Conservation (phyloP, 2,329 filamentous ascomycete genomes). For the Aschersonia sp. region DNA sequence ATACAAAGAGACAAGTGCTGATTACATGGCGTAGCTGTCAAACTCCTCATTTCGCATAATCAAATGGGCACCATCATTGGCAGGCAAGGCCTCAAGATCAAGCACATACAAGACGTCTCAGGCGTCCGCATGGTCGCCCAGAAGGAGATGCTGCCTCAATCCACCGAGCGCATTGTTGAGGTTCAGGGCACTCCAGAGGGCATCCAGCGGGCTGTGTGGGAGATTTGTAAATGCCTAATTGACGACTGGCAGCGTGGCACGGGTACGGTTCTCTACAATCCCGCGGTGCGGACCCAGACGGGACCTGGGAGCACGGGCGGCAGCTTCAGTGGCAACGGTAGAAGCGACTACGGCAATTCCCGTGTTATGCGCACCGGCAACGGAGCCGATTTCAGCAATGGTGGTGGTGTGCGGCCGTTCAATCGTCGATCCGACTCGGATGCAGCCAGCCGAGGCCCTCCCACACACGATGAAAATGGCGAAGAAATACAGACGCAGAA, state of each 20-base stretch:
- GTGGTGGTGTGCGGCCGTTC: slow-evolving; percentile 47
- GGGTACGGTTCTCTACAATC: slow-evolving; percentile 95
- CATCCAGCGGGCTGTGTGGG: slow-evolving; percentile 93
- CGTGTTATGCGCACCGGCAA: slow-evolving; percentile 93
- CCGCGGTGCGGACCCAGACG: slow-evolving; percentile 72
- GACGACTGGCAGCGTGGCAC: slow-evolving; percentile 97
- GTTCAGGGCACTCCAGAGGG: slow-evolving; percentile 89
- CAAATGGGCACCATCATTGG: slow-evolving; percentile 99
- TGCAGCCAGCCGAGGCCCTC: slow-evolving; percentile 63
- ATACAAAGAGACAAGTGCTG: not conserved
- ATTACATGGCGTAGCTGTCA: slow-evolving; percentile 54
- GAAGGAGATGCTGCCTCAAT: slow-evolving; percentile 99
- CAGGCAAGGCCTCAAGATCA: slow-evolving; percentile 92
- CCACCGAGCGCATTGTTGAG: slow-evolving; percentile 94
- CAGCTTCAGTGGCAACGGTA: slow-evolving; percentile 20
- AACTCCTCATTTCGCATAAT: slow-evolving; percentile 96
- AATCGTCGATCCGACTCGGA: slow-evolving; percentile 75
- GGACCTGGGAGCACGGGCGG: slow-evolving; percentile 31
- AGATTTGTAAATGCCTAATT: slow-evolving; percentile 95
- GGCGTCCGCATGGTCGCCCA: slow-evolving; percentile 98
- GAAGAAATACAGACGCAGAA: slow-evolving; percentile 98
- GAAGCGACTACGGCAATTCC: slow-evolving; percentile 41
- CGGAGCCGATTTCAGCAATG: slow-evolving; percentile 92
- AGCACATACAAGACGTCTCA: slow-evolving; percentile 94
- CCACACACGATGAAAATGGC: slow-evolving; percentile 86